phyloP scores from a whole-genome alignment of 2,329 filamentous ascomycete genomes.

The Colletotrichum siamense region DNA sequence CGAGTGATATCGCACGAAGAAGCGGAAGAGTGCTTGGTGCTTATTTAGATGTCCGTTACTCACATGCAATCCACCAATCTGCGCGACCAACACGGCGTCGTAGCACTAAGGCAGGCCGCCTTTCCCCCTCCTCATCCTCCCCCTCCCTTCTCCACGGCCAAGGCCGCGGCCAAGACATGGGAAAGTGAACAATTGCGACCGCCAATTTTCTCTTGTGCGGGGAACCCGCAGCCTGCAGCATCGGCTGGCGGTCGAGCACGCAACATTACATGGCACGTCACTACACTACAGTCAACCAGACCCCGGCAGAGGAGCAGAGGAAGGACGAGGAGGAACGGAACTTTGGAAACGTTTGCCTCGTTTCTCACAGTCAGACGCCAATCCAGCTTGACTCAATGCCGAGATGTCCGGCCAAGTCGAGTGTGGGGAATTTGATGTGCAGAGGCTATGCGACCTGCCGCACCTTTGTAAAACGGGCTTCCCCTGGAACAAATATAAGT shows the following conservation, averaged over 20 bases:
- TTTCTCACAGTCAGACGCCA: background rate
- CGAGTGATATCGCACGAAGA: background rate
- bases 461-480: background rate
- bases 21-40: background rate
- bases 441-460: background rate
- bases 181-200: constrained; percentile 5
- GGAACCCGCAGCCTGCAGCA: background rate
- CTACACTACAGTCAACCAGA: background rate
- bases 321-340: background rate
- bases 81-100: background rate
- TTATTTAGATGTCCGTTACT: constrained; percentile 15
- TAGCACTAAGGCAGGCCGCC: background rate
- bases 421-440: constrained; percentile 7
- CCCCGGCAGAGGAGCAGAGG: background rate
- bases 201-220: background rate
- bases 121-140: background rate
- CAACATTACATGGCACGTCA: constrained; percentile 17
- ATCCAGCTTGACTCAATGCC: constrained; percentile 13
- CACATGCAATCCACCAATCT: background rate
- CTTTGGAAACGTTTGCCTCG: constrained; percentile 9
- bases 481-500: background rate
- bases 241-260: background rate
- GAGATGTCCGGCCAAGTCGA: constrained; percentile 1
- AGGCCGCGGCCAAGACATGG: constrained; percentile 11
- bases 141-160: background rate